Conservation (phyloP, 2,329 filamentous ascomycete species). For the Aspergillus luchuensis region DNA sequence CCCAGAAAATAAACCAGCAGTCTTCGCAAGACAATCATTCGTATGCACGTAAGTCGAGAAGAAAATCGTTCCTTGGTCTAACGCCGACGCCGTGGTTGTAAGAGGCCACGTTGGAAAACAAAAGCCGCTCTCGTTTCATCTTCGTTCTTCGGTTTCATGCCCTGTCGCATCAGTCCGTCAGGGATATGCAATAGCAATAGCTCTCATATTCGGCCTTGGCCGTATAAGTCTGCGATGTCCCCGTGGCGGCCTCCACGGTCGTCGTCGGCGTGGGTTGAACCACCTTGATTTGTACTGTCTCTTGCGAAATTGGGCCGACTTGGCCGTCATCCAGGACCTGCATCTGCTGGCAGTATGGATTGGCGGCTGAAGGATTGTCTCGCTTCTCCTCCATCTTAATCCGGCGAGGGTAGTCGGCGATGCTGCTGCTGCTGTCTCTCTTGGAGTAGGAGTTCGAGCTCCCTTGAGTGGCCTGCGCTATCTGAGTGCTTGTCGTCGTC, state of each 20-base stretch:
- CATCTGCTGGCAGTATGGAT: slow-evolving; percentile 68
- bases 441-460: slow-evolving; percentile 2
- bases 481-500: background rate
- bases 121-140: slow-evolving; percentile 12
- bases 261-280: slow-evolving; percentile 40
- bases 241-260: slow-evolving; percentile 30
- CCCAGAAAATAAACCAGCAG: slow-evolving; percentile 15
- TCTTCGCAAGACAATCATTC: slow-evolving; percentile 22
- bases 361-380: slow-evolving; percentile 40
- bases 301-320: slow-evolving; percentile 33
- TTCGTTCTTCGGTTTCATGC: background rate
- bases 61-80: slow-evolving; percentile 14
- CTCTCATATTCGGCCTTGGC: slow-evolving; percentile 38
- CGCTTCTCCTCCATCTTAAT: slow-evolving; percentile 69
- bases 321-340: slow-evolving; percentile 57
- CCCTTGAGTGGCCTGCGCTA: background rate
- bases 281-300: slow-evolving; percentile 39
- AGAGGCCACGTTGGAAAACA: background rate
- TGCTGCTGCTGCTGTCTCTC: slow-evolving; percentile 3
- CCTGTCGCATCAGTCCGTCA: slow-evolving; percentile 32
- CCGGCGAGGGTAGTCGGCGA: slow-evolving; percentile 54
- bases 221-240: slow-evolving; percentile 37
- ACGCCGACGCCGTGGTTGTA: slow-evolving; percentile 23
- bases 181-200: slow-evolving; percentile 39
- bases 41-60: slow-evolving; percentile 25